These are phyloP conservation scores for Aegilops bicornis DNA, from an alignment of 176 grass and related monocot genomes.

Conservation along the genomic window DNA sequence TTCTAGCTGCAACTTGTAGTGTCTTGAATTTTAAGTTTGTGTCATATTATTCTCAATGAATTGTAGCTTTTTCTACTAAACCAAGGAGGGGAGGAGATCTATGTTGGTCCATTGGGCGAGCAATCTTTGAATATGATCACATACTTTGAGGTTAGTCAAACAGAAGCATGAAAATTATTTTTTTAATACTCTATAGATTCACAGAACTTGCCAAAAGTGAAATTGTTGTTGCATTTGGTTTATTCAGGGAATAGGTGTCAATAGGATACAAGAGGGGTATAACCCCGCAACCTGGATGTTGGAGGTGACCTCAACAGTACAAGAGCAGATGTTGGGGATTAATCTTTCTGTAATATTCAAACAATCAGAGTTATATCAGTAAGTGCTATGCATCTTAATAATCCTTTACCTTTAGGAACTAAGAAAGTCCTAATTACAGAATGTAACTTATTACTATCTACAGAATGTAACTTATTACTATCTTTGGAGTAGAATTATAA, in stretches of 20 bases:
- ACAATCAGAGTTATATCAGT: slow-evolving; percentile 28
- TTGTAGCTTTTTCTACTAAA: slow-evolving; percentile 13
- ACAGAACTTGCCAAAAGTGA: neutral
- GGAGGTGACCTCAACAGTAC: slow-evolving; percentile 8
- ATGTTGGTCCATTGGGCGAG: slow-evolving; percentile 5
- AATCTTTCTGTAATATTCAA: slow-evolving; percentile 19
- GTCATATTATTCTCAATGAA: neutral
- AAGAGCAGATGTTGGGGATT: slow-evolving; percentile 2
- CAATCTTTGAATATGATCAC: neutral
- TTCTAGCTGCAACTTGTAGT: neutral
- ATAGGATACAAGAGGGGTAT: slow-evolving; percentile 19
- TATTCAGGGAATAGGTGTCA: slow-evolving; percentile 26
- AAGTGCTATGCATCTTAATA: slow-evolving; percentile 1
- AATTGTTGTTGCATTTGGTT: neutral
- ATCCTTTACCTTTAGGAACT: neutral
- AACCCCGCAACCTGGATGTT: slow-evolving; percentile 33
- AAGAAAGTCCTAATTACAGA: neutral
- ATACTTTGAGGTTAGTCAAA: slow-evolving; percentile 23
- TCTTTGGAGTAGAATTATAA: neutral
- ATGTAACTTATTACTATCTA: neutral
- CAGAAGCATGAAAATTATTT: neutral
- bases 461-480: neutral
- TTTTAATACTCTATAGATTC: neutral
- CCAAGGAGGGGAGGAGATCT: slow-evolving; percentile 25
- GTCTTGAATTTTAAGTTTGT: neutral